Percentiles rank a stretch among this genome's conserved stretches.
Evolutionary conservation across 805 yeast genomes (phyloP).

Genomic region (Wickerhamomyces bisporus): DNA sequence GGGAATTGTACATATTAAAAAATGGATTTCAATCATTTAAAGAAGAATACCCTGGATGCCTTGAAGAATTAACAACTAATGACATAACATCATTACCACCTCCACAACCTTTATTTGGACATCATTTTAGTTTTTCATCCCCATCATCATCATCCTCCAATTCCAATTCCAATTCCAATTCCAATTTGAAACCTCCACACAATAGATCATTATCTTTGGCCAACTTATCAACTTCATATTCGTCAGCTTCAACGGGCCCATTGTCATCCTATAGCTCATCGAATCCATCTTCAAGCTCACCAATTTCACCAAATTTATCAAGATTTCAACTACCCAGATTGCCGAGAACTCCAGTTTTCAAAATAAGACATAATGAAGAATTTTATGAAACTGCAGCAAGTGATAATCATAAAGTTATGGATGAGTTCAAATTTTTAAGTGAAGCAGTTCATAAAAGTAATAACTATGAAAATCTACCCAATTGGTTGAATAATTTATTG

Average conservation of each 20-base stretch:
- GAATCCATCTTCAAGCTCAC: conserved; percentile 16
- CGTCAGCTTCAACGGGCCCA: conserved; percentile 4
- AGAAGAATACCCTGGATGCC: conserved; percentile 19
- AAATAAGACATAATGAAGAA: conserved; percentile 53
- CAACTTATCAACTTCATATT: conserved; percentile 8
- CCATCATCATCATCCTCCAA: conserved; percentile 1
- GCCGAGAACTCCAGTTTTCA: conserved; percentile 38
- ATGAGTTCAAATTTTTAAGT: conserved; percentile 17
- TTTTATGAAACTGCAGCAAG: no score
- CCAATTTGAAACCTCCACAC: conserved; percentile 6
- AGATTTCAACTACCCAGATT: conserved; percentile 50
- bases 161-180: neutral
- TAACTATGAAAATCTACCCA: conserved; percentile 35
- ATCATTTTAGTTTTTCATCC: neutral
- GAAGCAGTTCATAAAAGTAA: conserved; percentile 3
- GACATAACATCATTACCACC: neutral
- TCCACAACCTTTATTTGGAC: neutral
- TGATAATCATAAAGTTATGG: conserved; percentile 15
- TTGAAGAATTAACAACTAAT: neutral
- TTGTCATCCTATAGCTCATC: conserved; percentile 6
- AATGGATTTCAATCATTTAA: conserved; percentile 37
- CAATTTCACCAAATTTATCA: conserved; percentile 28
- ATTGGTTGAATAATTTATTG: conserved; percentile 43
- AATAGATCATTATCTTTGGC: conserved; percentile 20
- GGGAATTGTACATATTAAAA: conserved; percentile 38